phyloP scores from a whole-genome alignment of 1,139 yeast genomes.

The Blastobotrys malaysiensis region DNA sequence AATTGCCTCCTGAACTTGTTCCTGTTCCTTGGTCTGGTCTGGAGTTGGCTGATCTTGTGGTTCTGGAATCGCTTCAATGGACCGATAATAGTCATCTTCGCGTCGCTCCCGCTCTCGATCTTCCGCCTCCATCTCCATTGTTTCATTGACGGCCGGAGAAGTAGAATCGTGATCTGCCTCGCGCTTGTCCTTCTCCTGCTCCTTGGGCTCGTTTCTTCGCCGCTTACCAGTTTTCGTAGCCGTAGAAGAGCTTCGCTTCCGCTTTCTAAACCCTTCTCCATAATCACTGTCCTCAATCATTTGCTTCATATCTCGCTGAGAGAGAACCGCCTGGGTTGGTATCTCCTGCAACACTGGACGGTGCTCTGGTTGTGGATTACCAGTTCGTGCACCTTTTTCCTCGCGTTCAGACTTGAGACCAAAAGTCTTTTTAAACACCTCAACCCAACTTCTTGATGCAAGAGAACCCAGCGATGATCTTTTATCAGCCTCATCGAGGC shows the following conservation, averaged over 20 bases:
- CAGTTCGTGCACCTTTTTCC: not conserved
- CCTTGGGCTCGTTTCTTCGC: not conserved
- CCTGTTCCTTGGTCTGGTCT: not conserved
- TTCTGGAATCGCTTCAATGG: not conserved
- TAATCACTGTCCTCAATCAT: slow-evolving; percentile 12
- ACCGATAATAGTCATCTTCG: not conserved
- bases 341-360: not conserved
- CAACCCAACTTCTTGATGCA: not conserved
- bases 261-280: slow-evolving; percentile 15
- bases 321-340: slow-evolving; percentile 10
- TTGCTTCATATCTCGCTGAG: slow-evolving; percentile 12
- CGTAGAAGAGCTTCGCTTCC: slow-evolving; percentile 6
- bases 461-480: not conserved
- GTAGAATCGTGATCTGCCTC: not conserved
- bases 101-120: not conserved
- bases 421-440: not conserved
- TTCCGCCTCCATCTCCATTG: not conserved
- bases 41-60: not conserved
- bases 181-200: not conserved
- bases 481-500: not conserved
- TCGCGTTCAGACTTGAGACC: not conserved
- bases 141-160: not conserved
- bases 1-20: not conserved
- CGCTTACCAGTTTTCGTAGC: not conserved
- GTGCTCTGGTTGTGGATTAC: slow-evolving; percentile 1